Evolutionary conservation across 768 basidiomycete genomes (phyloP).

Genomic region (Auriscalpium vulgare): DNA sequence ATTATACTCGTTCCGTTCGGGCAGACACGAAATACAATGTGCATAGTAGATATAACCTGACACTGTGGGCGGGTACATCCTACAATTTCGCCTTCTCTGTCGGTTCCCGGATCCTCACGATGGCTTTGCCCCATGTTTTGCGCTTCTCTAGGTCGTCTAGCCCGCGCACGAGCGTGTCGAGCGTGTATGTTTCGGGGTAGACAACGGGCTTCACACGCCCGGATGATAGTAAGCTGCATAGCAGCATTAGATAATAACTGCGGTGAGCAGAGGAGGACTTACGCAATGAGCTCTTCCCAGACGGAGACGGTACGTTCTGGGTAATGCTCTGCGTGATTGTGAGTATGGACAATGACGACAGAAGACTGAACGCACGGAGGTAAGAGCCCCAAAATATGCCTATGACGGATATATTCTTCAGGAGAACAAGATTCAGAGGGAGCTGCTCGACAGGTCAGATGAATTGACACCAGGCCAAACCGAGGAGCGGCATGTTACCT

Average conservation of each 20-base stretch:
- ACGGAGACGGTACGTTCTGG: slow-evolving; percentile 53
- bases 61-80: slow-evolving; percentile 9
- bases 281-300: slow-evolving; percentile 63
- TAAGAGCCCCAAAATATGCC: slow-evolving; percentile 90
- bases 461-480: background rate
- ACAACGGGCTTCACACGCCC: slow-evolving; percentile 60
- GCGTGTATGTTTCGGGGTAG: slow-evolving; percentile 60
- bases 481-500: slow-evolving; percentile 33
- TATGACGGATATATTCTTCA: slow-evolving; percentile 80
- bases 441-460: slow-evolving; percentile 40
- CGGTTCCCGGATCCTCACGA: slow-evolving; percentile 54
- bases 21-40: background rate
- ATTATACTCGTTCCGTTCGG: background rate
- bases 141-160: slow-evolving; percentile 69
- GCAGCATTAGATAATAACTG: background rate
- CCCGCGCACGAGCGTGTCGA: slow-evolving; percentile 62
- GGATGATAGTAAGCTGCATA: slow-evolving; percentile 55
- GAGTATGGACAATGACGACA: background rate
- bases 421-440: slow-evolving; percentile 70
- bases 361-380: slow-evolving; percentile 37
- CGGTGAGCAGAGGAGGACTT: background rate
- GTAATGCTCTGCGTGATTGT: slow-evolving; percentile 46
- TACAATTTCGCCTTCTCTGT: slow-evolving; percentile 39
- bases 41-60: background rate
- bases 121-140: slow-evolving; percentile 89